Base-by-base conservation (phyloP, 108 stramenopile species). In the Fistulifera solaris region DNA sequence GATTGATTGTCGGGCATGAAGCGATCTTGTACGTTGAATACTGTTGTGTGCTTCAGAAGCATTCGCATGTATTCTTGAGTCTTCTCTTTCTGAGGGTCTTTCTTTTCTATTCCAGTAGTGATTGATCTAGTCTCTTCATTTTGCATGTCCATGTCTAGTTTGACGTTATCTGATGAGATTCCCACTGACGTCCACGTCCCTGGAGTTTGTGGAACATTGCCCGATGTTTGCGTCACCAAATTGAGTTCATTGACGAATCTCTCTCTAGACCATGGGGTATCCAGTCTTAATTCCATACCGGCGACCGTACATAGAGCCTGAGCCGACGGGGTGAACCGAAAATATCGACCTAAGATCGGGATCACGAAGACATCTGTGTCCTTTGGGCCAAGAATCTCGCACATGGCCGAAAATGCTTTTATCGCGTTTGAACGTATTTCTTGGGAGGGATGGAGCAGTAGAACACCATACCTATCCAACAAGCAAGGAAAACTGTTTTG, bases 361-460 rank as follows among this genome's bases (percentile, higher is more conserved):
- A 69, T 55, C 1, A 84, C 59, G 47, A 87, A 86, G 7, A 84
- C 85, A 59, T 73, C 71, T 23, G 57, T 46, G 52, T 94, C 93
- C 5, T 72, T 78, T 25, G 54, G 64, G 24, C 85, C 87, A 27
- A 94, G 61, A 28, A 61, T 41, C 48, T 67, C 49, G 56, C 67
- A 78, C 43, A 76, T 58, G 14, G 68, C 52, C 27, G 63, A 59
- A 21, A 91, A 56, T 10, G 80, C 71, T 11, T 45, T 19, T 16
- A 78, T 66, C 17, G 72, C 67, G 44, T 54, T 56, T 42, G 19
- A 43, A 6, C 87, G 73, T 19, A 94, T 67, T 38, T 70, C 56
- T 26, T 49, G 46, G 27, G 75, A 75, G 16, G 87, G 83, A 54
- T 89, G 84, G 1, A 94, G 54, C 39, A 94, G 69, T 0, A 94